A percentile compares a stretch with the other conserved stretches of the same genome.
These are phyloP conservation scores for button mushroom (Agaricus bisporus) DNA, from an alignment of 768 basidiomycete genomes.

Conservation along the genomic window DNA sequence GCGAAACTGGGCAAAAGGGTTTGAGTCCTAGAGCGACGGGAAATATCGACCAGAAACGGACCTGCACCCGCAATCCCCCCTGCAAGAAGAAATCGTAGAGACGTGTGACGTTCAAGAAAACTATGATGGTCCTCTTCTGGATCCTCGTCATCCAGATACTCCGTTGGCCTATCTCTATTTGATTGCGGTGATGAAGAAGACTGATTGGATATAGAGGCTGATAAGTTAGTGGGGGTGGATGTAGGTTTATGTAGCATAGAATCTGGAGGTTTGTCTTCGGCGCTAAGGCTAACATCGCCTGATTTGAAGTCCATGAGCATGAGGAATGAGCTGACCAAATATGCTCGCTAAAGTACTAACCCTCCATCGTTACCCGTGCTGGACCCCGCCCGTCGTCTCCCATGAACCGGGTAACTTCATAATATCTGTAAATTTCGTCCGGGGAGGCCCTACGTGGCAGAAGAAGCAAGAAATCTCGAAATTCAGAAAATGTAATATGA, in stretches of 20 bases:
- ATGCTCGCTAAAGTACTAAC: slow-evolving; percentile 30
- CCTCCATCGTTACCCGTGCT: slow-evolving; percentile 86
- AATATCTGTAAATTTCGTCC: slow-evolving; percentile 82
- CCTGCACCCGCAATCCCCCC: slow-evolving; percentile 94
- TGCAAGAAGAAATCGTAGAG: slow-evolving; percentile 86
- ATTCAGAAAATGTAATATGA: slow-evolving; percentile 73
- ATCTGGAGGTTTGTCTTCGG: slow-evolving; percentile 61
- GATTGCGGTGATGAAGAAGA: slow-evolving; percentile 9
- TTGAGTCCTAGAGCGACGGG: neutral
- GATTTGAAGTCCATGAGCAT: slow-evolving; percentile 4
- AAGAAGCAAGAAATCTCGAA: slow-evolving; percentile 85
- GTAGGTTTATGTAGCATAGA: slow-evolving; percentile 15
- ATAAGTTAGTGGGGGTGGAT: neutral
- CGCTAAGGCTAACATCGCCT: slow-evolving; percentile 78
- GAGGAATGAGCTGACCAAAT: neutral
- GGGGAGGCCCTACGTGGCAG: slow-evolving; percentile 77
- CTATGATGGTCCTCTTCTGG: slow-evolving; percentile 47
- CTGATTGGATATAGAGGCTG: slow-evolving; percentile 9
- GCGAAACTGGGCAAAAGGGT: slow-evolving; percentile 59
- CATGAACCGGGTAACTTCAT: slow-evolving; percentile 61
- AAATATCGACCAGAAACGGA: slow-evolving; percentile 41
- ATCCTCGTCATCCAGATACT: slow-evolving; percentile 33
- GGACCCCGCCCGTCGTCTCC: slow-evolving; percentile 74
- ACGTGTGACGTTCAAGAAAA: slow-evolving; percentile 62
- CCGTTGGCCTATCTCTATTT: neutral